Evolutionary conservation across 2,329 filamentous ascomycete genomes (phyloP), one percentile per base, ranked within the genome.

Genomic region (Clonostachys rosea): DNA sequence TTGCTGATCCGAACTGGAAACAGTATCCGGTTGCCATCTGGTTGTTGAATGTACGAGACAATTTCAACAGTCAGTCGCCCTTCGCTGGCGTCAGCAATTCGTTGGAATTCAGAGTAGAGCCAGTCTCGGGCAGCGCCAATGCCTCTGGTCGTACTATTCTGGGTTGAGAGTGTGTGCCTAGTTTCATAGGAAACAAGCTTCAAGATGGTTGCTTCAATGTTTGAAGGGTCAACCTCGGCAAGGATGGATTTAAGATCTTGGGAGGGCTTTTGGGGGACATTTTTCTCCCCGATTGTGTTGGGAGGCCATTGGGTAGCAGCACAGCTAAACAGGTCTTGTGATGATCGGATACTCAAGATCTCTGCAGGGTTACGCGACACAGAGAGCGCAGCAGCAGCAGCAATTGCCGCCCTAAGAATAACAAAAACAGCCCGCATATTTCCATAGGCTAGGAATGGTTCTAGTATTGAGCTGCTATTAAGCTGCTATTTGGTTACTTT

Each of bases 91-190:
- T 66, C 61, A 4, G 78, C 77, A 50, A 74, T 73, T 36, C 59
- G 61, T 40, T 63, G 60, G 65, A 79, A 76, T 56, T 81, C 70
- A 20, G 62, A 60, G 34, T 68, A 67, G 43, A 82, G 74, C 77
- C 78, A 81, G 54, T 81, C 75, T 49, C 78, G 60, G 11, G 79
- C 77, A 6, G 78, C 78, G 2, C 77, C 76, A 45, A 82, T 80
- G 2, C 78, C 78, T 6, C 72, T 65, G 3, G 66, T 72, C 5
- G 68, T 67, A 34, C 69, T 70, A 49, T 73, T 79, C 52, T 79
- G 75, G 2, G 62, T 67, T 6, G 75, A 79, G 1, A 81, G 62
- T 1, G 78, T 81, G 55, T 81, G 77, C 8, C 78, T 68, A 6
- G 78, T 82, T 30, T 75, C 78, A 51, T 80, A 83, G 14, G 69